Base-by-base conservation (phyloP, 805 yeast genomes). In the Metschnikowia kofuensis region DNA sequence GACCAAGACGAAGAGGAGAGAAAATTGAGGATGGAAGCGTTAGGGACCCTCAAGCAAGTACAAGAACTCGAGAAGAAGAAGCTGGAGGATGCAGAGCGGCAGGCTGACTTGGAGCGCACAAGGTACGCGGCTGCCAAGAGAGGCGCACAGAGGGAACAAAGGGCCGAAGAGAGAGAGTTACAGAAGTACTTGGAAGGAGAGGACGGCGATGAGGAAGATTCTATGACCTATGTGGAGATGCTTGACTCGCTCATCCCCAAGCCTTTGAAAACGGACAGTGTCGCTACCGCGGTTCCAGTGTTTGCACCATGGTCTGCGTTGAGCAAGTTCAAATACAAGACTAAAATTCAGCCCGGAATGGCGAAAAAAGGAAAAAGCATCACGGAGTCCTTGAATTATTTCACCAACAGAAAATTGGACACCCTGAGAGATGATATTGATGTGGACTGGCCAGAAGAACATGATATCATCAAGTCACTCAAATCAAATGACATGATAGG, bases 1-100 rank as follows among this genome's bases (percentile, higher is more conserved):
- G 90, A 86, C 51, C 98, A 92, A 67, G 98, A 92, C 63, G 97
- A 89, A 45, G 94, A 87, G 48, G 98, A 92, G 59, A 78, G 90
- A 48, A 59, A 68, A 40, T 58, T 85, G 48, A 77, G 95, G 55
- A 82, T 92, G 87, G 82, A 85, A 50, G 87, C 86, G 1, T 69
- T 92, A 38, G 98, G 98, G 4, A 87, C 96, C 0, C 71, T 88
- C 60, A 89, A 89, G 55, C 83, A 80, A 53, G 69, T 68, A 4
- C 72, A 77, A 43, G 60, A 52, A 35, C 52, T 47, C 38, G 60
- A 65, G 37, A 58, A 59, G 27, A 49, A 54, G 37, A 49, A 45
- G 41, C 10, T 52, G 16, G 62, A 56, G 37, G 62, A 61, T 34
- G 40, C 49, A 5, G 45, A 47, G 40, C 38, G 51, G 7, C 57